Evolutionary conservation across 169 alveolate genomes (phyloP), one percentile per base, ranked within the genome.

Genomic region (Theileria annulata): DNA sequence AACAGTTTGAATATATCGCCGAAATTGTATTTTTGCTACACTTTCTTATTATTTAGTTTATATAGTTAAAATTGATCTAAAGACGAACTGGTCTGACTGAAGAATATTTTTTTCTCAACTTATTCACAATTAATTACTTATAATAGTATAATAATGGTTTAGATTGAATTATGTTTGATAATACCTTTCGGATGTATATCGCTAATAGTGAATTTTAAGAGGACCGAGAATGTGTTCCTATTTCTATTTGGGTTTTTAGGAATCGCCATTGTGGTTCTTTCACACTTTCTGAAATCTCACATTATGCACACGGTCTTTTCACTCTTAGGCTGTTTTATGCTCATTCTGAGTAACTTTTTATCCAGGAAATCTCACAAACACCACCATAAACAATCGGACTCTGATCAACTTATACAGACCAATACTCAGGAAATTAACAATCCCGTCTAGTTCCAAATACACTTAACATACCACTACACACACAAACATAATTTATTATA

Each of bases 271-370:
- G 69, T 84, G 3, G 54, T 77, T 4, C 19, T 21, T 17, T 23
- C 76, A 27, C 81, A 84, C 72, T 37, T 35, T 25, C 9, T 81
- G 28, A 58, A 28, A 23, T 47, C 28, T 9, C 75, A 73, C 47
- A 64, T 71, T 84, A 6, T 25, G 9, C 82, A 81, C 15, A 67
- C 88, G 2, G 59, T 23, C 15, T 3, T 64, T 5, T 78, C 90
- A 21, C 64, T 84, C 12, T 21, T 37, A 17, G 90, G 90, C 3
- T 84, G 90, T 73, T 80, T 73, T n/a, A 13, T 72, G 78, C 83
- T 84, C n/a, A n/a, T 84, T n/a, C 25, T 78, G 12, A 62, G 82
- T 37, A 84, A 84, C 72, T 56, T 64, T 33, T 13, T 77, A 10
- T 35, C 88, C 35, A 49, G 75, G 17, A 49, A 71, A 8, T 25